A percentile compares a stretch with the other conserved stretches of the same genome.
Conservation (phyloP, 1,284 basidiomycete species). For the Trichosporon faecale region DNA sequence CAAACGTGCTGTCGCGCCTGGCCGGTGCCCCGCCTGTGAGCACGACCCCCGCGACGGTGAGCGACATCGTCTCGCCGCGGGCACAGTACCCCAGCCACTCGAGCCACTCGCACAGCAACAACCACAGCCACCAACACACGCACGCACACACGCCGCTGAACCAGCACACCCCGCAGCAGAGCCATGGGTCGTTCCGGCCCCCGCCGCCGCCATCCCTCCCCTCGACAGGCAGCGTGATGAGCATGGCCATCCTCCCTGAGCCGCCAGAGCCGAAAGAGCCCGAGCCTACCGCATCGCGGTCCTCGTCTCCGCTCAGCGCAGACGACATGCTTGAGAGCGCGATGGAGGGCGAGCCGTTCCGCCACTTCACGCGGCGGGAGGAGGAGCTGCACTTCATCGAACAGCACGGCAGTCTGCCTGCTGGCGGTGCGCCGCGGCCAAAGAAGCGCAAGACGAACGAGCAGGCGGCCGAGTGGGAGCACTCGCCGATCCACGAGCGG, state of each 20-base stretch:
- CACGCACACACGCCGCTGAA: not conserved
- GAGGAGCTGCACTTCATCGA: slow-evolving; percentile 14
- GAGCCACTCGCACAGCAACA: not conserved
- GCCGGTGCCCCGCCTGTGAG: not conserved
- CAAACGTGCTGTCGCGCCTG: slow-evolving; percentile 1
- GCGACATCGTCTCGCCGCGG: not conserved
- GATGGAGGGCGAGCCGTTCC: slow-evolving; percentile 20
- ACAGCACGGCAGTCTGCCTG: not conserved
- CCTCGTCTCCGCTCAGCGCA: not conserved
- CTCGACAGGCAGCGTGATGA: not conserved
- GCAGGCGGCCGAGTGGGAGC: not conserved
- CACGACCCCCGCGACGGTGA: not conserved
- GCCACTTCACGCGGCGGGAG: slow-evolving; percentile 16
- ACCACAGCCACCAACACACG: not conserved
- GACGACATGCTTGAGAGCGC: slow-evolving; percentile 19
- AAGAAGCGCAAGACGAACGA: not conserved
- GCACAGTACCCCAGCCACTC: not conserved
- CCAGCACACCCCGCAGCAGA: not conserved
- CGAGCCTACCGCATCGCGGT: not conserved
- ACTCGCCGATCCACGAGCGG: slow-evolving; percentile 13
- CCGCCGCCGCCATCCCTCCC: slow-evolving; percentile 1
- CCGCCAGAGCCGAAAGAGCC: not conserved
- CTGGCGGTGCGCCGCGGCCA: not conserved
- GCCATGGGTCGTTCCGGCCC: not conserved
- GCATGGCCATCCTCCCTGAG: not conserved